phyloP scores from a whole-genome alignment of 176 grass and related monocot species.

The Rhynchospora tenuis region DNA sequence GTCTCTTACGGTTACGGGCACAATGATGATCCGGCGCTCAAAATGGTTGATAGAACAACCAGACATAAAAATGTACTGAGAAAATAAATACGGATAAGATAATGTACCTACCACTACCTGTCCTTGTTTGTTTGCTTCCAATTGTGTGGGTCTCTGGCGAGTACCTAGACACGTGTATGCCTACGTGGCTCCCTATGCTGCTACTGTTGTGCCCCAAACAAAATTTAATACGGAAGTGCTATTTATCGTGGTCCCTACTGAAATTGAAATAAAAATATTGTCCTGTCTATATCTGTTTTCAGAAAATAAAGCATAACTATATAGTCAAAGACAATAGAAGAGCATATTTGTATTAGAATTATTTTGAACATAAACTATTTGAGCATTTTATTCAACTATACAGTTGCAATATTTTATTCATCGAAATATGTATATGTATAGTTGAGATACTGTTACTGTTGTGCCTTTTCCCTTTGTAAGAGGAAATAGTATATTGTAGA shows the following conservation, averaged over 20 bases:
- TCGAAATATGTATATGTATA: background rate
- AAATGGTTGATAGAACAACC: background rate
- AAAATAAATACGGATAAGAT: conserved; percentile 10
- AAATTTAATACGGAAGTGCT: background rate
- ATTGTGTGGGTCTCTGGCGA: background rate
- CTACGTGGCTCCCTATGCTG: conserved; percentile 4
- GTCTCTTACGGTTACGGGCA: background rate
- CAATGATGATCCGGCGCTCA: background rate
- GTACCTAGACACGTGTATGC: conserved; percentile 7
- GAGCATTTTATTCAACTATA: background rate
- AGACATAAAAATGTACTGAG: conserved; percentile 11
- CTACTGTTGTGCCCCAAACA: background rate
- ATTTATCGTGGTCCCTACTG: background rate
- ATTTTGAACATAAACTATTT: background rate
- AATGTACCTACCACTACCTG: background rate
- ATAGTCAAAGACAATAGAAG: background rate
- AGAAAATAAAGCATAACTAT: background rate
- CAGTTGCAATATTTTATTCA: background rate
- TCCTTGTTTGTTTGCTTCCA: background rate
- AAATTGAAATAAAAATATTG: background rate
- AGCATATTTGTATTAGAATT: background rate
- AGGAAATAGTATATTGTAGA: background rate
- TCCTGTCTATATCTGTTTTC: background rate
- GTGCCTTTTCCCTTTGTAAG: background rate
- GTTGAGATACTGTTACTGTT: background rate